Conservation (phyloP, 1,284 basidiomycete species). For the Boletus nobilissimus region DNA sequence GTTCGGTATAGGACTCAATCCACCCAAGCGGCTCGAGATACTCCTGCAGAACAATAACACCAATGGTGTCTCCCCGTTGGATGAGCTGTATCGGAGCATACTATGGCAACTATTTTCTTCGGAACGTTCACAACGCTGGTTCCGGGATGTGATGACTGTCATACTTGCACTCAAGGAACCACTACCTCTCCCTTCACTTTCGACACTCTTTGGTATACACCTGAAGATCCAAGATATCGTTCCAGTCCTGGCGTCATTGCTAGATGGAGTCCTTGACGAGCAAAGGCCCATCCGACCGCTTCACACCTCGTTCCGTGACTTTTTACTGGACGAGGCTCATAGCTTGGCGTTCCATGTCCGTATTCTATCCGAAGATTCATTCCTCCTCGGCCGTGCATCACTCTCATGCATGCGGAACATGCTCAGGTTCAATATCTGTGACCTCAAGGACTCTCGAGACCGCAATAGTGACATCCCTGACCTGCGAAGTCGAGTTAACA, state of each 20-base stretch:
- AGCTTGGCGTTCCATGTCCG: neutral
- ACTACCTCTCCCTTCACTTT: neutral
- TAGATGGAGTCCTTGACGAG: neutral
- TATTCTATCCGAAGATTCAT: neutral
- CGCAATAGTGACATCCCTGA: neutral
- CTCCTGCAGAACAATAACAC: neutral
- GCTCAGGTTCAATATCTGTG: neutral
- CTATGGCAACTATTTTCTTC: neutral
- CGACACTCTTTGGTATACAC: neutral
- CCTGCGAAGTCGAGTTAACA: neutral
- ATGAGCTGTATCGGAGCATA: neutral
- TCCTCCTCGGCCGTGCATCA: neutral
- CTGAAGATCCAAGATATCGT: neutral
- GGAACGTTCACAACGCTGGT: neutral
- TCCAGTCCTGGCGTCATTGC: neutral
- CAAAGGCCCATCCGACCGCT: neutral
- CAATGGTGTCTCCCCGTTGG: neutral
- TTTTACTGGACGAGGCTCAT: constrained; percentile 14
- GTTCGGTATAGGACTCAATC: neutral
- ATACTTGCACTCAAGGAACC: constrained; percentile 6
- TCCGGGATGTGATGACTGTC: neutral
- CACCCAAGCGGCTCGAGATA: neutral
- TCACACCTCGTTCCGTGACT: constrained; percentile 15
- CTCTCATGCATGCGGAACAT: neutral
- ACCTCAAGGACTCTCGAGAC: neutral